These are phyloP conservation scores for Peniophora sp. DNA, from an alignment of 1,284 basidiomycete genomes.

Conservation along the genomic window DNA sequence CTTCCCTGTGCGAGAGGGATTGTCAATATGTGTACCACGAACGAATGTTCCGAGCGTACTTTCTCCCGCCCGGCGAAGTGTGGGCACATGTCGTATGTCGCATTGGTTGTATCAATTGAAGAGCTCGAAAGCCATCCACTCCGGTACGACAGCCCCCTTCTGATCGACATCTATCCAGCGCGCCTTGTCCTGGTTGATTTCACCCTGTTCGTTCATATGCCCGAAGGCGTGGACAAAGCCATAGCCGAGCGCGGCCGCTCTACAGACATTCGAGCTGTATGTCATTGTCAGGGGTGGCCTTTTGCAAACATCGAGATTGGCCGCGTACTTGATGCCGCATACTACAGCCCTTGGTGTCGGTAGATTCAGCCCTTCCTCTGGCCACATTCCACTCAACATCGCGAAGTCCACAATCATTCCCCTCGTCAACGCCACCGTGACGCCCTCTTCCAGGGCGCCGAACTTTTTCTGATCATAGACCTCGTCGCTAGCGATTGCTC, in stretches of 20 bases:
- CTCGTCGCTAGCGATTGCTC: constrained; percentile 39
- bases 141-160: constrained; percentile 32
- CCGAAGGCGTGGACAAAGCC: constrained; percentile 57
- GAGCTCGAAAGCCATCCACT: neutral
- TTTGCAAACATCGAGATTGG: neutral
- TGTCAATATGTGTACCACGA: too few species aligned
- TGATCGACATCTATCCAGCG: constrained; percentile 58
- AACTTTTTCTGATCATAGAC: constrained; percentile 53
- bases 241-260: constrained; percentile 47
- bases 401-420: constrained; percentile 65
- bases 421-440: constrained; percentile 40
- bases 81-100: too few species aligned
- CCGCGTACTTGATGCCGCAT: constrained; percentile 41
- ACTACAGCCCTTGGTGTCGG: constrained; percentile 39
- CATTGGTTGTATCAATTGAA: too few species aligned
- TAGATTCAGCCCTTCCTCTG: constrained; percentile 29
- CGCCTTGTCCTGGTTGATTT: constrained; percentile 34
- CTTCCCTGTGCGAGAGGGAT: too few species aligned
- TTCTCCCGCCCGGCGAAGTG: too few species aligned
- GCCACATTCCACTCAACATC: constrained; percentile 53
- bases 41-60: too few species aligned
- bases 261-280: constrained; percentile 53
- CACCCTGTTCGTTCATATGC: constrained; percentile 35
- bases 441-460: constrained; percentile 27
- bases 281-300: constrained; percentile 1